These are phyloP conservation scores for Pleurostoma richardsiae DNA, from an alignment of 2,329 filamentous ascomycete genomes.

Conservation along the genomic window DNA sequence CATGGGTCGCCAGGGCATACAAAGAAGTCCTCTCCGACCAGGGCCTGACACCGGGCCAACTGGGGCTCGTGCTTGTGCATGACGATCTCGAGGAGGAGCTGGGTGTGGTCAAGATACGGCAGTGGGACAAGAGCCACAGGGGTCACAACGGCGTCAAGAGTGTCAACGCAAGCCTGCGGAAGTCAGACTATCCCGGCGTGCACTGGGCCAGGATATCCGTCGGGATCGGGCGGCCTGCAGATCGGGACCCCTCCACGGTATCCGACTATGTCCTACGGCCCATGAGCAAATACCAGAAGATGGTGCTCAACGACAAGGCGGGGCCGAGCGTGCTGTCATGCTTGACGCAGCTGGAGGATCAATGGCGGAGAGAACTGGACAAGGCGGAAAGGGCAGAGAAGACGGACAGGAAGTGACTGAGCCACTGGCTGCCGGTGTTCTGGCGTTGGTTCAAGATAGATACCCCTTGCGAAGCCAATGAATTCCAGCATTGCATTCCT, in stretches of 20 bases:
- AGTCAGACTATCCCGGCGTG: constrained; percentile 30
- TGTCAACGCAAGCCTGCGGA: constrained; percentile 45
- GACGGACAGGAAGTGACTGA: too few relatives aligned
- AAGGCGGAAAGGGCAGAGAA: not conserved
- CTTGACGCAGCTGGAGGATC: constrained; percentile 38
- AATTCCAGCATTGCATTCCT: too few relatives aligned
- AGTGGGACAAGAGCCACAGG: constrained; percentile 57
- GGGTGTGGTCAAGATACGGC: constrained; percentile 61
- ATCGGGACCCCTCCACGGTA: constrained; percentile 62
- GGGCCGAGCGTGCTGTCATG: constrained; percentile 45
- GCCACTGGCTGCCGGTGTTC: too few relatives aligned
- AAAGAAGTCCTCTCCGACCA: constrained; percentile 42
- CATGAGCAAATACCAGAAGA: constrained; percentile 50
- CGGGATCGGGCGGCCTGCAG: constrained; percentile 80
- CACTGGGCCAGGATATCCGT: constrained; percentile 63
- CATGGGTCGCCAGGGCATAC: constrained; percentile 63
- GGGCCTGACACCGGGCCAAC: constrained; percentile 18
- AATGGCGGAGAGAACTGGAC: constrained; percentile 19
- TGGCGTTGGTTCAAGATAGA: too few relatives aligned
- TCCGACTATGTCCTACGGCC: constrained; percentile 71
- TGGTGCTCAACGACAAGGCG: constrained; percentile 44
- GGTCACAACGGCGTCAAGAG: constrained; percentile 76
- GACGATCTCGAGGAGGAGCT: constrained; percentile 77
- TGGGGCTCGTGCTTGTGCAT: constrained; percentile 71
- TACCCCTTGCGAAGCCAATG: too few relatives aligned